These are phyloP conservation scores for Tricholoma bakamatsutake DNA, from an alignment of 768 basidiomycete species.

Conservation along the genomic window DNA sequence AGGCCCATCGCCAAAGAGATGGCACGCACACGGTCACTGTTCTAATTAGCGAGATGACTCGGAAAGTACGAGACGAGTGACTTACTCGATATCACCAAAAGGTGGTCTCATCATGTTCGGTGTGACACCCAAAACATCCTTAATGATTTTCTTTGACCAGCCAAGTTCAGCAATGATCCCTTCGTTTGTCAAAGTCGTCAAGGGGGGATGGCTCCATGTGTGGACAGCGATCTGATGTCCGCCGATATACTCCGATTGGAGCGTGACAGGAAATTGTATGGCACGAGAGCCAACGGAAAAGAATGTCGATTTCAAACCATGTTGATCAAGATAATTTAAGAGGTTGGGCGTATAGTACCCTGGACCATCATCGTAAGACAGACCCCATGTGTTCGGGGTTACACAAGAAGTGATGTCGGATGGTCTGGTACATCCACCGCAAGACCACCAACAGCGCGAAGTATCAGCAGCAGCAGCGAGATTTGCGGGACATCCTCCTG, in stretches of 20 bases:
- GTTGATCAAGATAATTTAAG: slow-evolving; percentile 58
- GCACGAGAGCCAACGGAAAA: slow-evolving; percentile 82
- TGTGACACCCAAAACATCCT: slow-evolving; percentile 72
- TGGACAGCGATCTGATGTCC: slow-evolving; percentile 74
- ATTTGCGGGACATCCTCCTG: slow-evolving; percentile 60
- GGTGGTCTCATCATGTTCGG: slow-evolving; percentile 80
- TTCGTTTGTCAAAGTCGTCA: slow-evolving; percentile 75
- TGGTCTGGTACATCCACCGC: slow-evolving; percentile 60
- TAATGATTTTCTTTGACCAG: slow-evolving; percentile 83
- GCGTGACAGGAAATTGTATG: slow-evolving; percentile 60
- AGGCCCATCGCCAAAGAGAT: slow-evolving; percentile 81
- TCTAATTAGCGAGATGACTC: slow-evolving; percentile 9
- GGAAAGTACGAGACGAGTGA: slow-evolving; percentile 2
- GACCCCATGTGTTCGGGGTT: slow-evolving; percentile 48
- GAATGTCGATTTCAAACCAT: slow-evolving; percentile 75
- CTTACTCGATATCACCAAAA: slow-evolving; percentile 73
- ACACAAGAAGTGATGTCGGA: slow-evolving; percentile 77
- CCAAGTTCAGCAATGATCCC: slow-evolving; percentile 84
- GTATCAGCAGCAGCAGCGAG: slow-evolving; percentile 46
- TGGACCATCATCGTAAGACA: slow-evolving; percentile 77
- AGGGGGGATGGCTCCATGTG: slow-evolving; percentile 64
- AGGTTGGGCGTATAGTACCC: slow-evolving; percentile 71
- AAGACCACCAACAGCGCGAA: slow-evolving; percentile 76
- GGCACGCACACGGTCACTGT: slow-evolving; percentile 79
- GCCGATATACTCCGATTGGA: slow-evolving; percentile 71